Evolutionary conservation across 148 eudicot species (phyloP).

Genomic region (Arctostaphylos glauca): DNA sequence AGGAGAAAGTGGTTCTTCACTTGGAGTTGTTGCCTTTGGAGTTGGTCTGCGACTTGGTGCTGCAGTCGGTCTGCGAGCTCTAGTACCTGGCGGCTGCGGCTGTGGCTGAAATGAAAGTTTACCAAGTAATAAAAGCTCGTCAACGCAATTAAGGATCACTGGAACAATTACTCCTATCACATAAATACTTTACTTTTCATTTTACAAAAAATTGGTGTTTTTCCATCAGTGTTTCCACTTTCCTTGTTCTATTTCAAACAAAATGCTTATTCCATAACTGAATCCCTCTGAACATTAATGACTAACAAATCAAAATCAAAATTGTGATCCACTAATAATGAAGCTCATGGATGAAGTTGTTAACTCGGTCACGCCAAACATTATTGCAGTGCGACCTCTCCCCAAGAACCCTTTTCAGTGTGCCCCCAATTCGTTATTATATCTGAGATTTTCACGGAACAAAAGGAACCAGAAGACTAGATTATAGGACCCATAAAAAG

Average conservation of each 20-base stretch:
- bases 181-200: background rate
- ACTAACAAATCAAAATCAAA: background rate
- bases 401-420: background rate
- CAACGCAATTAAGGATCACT: background rate
- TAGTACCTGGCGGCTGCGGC: slow-evolving; percentile 49
- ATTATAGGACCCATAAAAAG: background rate
- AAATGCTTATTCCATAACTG: background rate
- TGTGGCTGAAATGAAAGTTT: slow-evolving; percentile 44
- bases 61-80: slow-evolving; percentile 43
- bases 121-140: background rate
- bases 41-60: slow-evolving; percentile 34
- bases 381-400: background rate
- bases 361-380: background rate
- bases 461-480: slow-evolving; percentile 3
- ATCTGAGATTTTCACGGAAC: background rate
- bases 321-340: background rate
- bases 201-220: background rate
- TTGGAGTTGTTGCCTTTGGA: slow-evolving; percentile 25
- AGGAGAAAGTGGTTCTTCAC: slow-evolving; percentile 58
- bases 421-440: background rate
- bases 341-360: background rate
- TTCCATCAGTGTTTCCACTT: background rate
- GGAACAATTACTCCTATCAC: background rate
- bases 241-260: background rate
- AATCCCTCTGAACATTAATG: background rate